Evolutionary conservation across 805 yeast species (phyloP), one percentile per base, ranked within the genome.

Genomic region (Tetrapisispora namnaoensis): DNA sequence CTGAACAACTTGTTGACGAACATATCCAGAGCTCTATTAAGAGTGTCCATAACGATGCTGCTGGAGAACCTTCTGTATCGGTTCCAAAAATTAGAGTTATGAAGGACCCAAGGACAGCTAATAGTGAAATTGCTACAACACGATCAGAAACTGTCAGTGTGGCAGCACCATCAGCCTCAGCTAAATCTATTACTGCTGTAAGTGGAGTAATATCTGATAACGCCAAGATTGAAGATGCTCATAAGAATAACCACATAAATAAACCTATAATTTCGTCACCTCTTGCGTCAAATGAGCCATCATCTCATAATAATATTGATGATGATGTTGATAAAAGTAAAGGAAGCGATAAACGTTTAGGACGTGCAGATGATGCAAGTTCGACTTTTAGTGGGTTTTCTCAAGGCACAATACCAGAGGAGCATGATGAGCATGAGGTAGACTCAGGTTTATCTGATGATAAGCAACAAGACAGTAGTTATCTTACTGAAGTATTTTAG

Each of bases 301-400:
- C 35, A 32, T 13, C 34, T 18, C 30, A 24, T n/a, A 37, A 28
- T 20, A 41, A 34, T 16, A 51, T 47, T 21, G 42, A 50, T 13
- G 42, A 40, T 21, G 48, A 47, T 11, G 47, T 28, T 14, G 51
- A 44, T 24, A 24, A 24, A 24, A 24, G 8, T 24, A 24, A 24
- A 6, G 28, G 4, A 24, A 24, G 8, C 8, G 28, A 4, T 24
- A 24, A 24, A 24, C 28, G 8, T 24, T 24, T 8, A 24, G 28
- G 28, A 22, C 6, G 35, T 14, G 48, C 47, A 13, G 44, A 36
- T 38, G 50, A 42, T 17, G 24, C 43, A 17, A 49, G 32, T 27
- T 58, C 57, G 14, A 53, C 64, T 8, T 61, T 60, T 42, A 61
- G 63, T 48, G 63, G 63, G 11, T 62, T 60, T 37, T 60, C 63